Conservation (phyloP, 192 early-diverging fungal genomes). For the Martensiomyces pterosporus region DNA sequence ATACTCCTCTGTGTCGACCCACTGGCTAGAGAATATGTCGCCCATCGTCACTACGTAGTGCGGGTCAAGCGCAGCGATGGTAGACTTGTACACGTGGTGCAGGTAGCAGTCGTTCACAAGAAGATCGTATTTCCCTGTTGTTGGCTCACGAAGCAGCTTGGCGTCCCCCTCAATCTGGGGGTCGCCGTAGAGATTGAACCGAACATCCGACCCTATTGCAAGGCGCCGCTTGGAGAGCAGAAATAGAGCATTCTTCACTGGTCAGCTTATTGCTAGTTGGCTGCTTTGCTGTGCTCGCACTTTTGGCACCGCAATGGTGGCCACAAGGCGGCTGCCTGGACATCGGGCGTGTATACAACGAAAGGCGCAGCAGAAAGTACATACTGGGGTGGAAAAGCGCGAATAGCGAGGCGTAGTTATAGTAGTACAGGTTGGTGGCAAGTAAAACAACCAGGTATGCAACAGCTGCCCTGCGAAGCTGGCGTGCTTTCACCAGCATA, state of each 20-base stretch:
- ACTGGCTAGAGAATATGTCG: slow-evolving; percentile 66
- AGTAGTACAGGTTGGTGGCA: slow-evolving; percentile 27
- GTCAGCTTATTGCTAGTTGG: too few species aligned
- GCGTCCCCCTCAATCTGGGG: slow-evolving; percentile 67
- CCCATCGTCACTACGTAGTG: slow-evolving; percentile 59
- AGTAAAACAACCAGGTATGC: slow-evolving; percentile 16
- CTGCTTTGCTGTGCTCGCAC: too few species aligned
- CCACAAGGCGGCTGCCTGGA: too few species aligned
- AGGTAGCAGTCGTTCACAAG: slow-evolving; percentile 58
- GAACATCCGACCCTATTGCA: slow-evolving; percentile 27
- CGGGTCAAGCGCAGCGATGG: slow-evolving; percentile 44
- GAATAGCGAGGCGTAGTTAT: slow-evolving; percentile 32
- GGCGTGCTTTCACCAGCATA: slow-evolving; percentile 2
- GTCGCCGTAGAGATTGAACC: slow-evolving; percentile 60
- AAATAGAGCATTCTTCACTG: too few species aligned
- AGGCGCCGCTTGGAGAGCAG: too few species aligned
- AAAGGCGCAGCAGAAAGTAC: too few species aligned
- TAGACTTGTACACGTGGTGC: slow-evolving; percentile 55
- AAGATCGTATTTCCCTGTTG: slow-evolving; percentile 51
- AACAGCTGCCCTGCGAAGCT: slow-evolving; percentile 9
- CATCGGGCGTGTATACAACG: too few species aligned
- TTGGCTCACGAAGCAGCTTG: slow-evolving; percentile 55
- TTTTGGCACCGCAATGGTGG: too few species aligned
- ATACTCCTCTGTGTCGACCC: slow-evolving; percentile 56
- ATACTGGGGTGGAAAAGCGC: slow-evolving; percentile 24